Evolutionary conservation across 1,284 basidiomycete genomes (phyloP), one percentile per base, ranked within the genome.

Genomic region (Phellinidium pouzarii): DNA sequence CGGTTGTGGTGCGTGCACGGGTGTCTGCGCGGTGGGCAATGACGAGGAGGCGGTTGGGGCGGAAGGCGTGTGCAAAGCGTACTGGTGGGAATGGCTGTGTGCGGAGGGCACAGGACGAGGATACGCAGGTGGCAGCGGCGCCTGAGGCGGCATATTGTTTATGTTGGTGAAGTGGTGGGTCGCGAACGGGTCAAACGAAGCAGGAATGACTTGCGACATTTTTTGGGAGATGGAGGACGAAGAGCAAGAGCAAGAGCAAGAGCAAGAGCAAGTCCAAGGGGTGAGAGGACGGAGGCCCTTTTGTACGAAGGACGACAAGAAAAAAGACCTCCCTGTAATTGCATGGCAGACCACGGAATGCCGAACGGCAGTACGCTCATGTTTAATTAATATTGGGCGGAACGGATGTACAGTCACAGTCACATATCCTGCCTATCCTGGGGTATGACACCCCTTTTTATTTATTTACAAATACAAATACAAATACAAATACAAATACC

Each of bases 161-260:
- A 67, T 72, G 64, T 80, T 79, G 25, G 79, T 82, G 72, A 82
- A 83, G 12, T 78, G 78, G 63, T 83, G 78, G 26, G 69, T 72
- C 17, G 73, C 76, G 60, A 77, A 77, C 29, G 79, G 79, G 68
- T 82, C 70, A 61, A 82, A 82, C 25, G 74, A 74, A 25, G 70
- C 65, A 59, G 76, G 68, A 19, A 52, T 59, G 43, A 38, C 27
- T 19, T 50, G 49, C 26, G 54, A 51, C 41, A 43, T 40, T 31
- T 12, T 31, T 31, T 31, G 7, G 40, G 14, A 17, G n/a, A 12
- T 26, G 20, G 9, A 25, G 43, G 43, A 17, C 14, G 22, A 34
- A 7, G 20, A n/a, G 20, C 40, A n/a, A 17, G 22, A 3, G 23
- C 17, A 34, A 37, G 31, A 8, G 23, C 19, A 17, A 20, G 41